Conservation (phyloP, 78 protist genomes). For the Anaeramoeba flamelloides region DNA sequence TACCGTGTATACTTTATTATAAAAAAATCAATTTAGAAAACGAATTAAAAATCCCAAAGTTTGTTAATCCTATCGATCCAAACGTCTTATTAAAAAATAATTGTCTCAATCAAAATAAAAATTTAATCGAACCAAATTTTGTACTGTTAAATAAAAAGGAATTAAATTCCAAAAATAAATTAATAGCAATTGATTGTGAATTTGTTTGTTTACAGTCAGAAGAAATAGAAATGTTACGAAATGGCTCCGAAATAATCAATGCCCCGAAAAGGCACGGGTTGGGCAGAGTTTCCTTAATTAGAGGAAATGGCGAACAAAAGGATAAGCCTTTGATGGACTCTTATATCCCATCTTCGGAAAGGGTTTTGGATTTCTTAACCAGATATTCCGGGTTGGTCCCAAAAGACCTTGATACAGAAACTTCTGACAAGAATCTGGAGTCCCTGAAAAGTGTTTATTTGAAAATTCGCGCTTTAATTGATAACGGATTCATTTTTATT, state of each 20-base stretch:
- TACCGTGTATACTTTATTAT: no score
- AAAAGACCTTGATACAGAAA: slow-evolving; percentile 56
- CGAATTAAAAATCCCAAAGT: no score
- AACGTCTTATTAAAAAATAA: no score
- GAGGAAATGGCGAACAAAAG: slow-evolving; percentile 25
- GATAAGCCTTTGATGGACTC: slow-evolving; percentile 63
- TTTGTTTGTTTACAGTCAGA: slow-evolving; percentile 8
- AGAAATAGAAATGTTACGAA: slow-evolving; percentile 21
- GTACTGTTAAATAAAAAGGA: no score
- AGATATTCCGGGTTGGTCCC: slow-evolving; percentile 61
- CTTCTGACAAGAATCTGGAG: slow-evolving; percentile 30
- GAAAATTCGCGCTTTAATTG: slow-evolving; percentile 51
- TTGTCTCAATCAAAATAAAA: no score
- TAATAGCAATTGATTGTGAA: no score
- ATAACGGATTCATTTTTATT: slow-evolving; percentile 44
- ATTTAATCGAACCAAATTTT: no score
- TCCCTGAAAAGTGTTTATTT: slow-evolving; percentile 32
- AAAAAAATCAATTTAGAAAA: no score
- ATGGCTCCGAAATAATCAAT: slow-evolving; percentile 41
- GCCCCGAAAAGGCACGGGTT: slow-evolving; percentile 39
- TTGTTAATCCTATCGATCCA: no score
- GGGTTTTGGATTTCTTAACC: slow-evolving; percentile 62
- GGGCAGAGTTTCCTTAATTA: slow-evolving; percentile 45
- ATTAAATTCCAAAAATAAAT: no score
- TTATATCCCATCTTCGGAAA: slow-evolving; percentile 21